Evolutionary conservation across 1,284 basidiomycete species (phyloP).

Genomic region (Sphagnurus paluster): DNA sequence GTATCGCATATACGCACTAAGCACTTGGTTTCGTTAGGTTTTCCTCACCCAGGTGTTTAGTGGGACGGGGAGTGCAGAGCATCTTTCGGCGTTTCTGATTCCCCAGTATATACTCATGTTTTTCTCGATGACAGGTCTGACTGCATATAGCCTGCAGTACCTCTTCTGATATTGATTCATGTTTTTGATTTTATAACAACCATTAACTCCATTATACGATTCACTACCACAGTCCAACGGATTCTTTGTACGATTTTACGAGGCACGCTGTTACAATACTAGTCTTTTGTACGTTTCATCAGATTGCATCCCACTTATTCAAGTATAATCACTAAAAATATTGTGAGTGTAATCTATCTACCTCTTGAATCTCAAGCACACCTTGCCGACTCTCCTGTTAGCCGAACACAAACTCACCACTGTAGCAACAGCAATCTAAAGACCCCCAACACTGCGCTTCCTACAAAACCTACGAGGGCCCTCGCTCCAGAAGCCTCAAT

Average conservation of each 20-base stretch:
- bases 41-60: slow-evolving; percentile 68
- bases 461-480: slow-evolving; percentile 5
- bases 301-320: too few relatives aligned
- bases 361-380: too few relatives aligned
- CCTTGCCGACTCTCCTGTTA: too few relatives aligned
- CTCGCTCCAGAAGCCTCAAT: slow-evolving; percentile 10
- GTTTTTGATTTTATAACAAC: too few relatives aligned
- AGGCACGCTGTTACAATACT: too few relatives aligned
- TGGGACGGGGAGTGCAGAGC: slow-evolving; percentile 61
- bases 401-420: too few relatives aligned
- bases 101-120: slow-evolving; percentile 71
- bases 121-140: slow-evolving; percentile 59
- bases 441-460: slow-evolving; percentile 3
- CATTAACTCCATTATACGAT: too few relatives aligned
- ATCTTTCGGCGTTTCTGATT: slow-evolving; percentile 62
- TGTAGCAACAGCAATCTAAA: slow-evolving; percentile 6
- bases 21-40: slow-evolving; percentile 35
- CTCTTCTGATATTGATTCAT: slow-evolving; percentile 57
- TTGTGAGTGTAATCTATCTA: too few relatives aligned
- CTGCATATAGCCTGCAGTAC: slow-evolving; percentile 53
- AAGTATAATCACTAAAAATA: too few relatives aligned
- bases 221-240: too few relatives aligned
- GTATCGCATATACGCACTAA: neutral
- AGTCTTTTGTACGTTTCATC: too few relatives aligned
- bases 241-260: too few relatives aligned